Evolutionary conservation across 1,284 basidiomycete genomes (phyloP).

Genomic region (Leccinum angustisporum): DNA sequence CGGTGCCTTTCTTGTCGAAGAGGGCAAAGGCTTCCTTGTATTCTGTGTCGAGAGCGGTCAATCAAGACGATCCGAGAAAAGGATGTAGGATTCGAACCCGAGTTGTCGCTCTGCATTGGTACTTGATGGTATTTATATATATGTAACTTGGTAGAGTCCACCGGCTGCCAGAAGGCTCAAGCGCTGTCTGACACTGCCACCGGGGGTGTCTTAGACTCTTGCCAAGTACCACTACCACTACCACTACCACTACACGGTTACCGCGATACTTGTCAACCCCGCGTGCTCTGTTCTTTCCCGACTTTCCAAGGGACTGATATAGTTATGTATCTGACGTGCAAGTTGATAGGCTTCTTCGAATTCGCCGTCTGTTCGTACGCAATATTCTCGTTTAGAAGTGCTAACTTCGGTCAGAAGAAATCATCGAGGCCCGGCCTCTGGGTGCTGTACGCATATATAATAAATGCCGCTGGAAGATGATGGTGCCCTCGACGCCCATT

Average conservation of each 20-base stretch:
- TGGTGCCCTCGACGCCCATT: neutral
- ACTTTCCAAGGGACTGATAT: neutral
- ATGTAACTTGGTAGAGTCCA: neutral
- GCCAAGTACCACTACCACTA: no score
- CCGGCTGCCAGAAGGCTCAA: no score
- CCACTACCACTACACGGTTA: neutral
- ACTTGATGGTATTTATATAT: neutral
- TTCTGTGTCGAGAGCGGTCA: slow-evolving; percentile 48
- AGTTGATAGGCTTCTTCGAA: neutral
- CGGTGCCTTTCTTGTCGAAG: slow-evolving; percentile 96
- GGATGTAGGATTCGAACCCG: slow-evolving; percentile 10
- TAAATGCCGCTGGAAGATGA: neutral
- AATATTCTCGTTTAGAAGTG: neutral
- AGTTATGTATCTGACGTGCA: neutral
- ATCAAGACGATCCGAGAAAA: neutral
- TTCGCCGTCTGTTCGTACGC: neutral
- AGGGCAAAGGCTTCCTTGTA: slow-evolving; percentile 97
- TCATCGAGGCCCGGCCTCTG: no score
- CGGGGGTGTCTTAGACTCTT: no score
- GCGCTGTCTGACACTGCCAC: neutral
- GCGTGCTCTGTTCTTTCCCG: neutral
- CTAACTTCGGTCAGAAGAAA: neutral
- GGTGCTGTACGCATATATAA: neutral
- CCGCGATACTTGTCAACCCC: neutral
- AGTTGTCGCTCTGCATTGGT: slow-evolving; percentile 17